Conservation (phyloP, 2,329 filamentous ascomycete genomes). For the Orbilia javanica region DNA sequence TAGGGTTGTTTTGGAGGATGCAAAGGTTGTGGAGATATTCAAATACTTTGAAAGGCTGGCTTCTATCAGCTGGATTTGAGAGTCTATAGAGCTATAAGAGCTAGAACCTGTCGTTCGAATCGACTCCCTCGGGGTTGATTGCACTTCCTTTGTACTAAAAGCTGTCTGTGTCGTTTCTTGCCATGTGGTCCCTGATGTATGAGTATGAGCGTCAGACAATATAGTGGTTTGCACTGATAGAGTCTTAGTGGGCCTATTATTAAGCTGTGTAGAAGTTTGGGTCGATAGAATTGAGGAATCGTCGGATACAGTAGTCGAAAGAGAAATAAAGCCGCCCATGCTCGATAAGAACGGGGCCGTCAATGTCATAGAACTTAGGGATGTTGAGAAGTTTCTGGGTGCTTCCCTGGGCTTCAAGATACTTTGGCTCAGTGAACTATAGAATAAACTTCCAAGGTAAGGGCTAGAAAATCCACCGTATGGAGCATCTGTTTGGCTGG, state of each 20-base stretch:
- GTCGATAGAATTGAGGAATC: background rate
- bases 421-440: background rate
- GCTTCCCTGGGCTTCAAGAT: background rate
- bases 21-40: background rate
- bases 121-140: background rate
- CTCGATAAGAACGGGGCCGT: background rate
- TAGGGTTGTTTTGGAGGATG: background rate
- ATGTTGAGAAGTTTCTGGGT: background rate
- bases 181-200: background rate
- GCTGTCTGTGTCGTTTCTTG: background rate
- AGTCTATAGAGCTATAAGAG: background rate
- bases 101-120: background rate
- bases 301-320: background rate
- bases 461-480: background rate
- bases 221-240: background rate
- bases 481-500: background rate
- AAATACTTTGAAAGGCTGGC: no score
- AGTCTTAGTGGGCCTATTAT: background rate
- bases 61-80: background rate
- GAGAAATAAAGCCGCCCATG: background rate
- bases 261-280: background rate
- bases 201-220: background rate
- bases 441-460: background rate
- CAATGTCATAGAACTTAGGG: background rate
- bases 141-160: background rate